Evolutionary conservation across 495 filamentous ascomycete genomes (phyloP).

Genomic region (Xylaria bambusicola): DNA sequence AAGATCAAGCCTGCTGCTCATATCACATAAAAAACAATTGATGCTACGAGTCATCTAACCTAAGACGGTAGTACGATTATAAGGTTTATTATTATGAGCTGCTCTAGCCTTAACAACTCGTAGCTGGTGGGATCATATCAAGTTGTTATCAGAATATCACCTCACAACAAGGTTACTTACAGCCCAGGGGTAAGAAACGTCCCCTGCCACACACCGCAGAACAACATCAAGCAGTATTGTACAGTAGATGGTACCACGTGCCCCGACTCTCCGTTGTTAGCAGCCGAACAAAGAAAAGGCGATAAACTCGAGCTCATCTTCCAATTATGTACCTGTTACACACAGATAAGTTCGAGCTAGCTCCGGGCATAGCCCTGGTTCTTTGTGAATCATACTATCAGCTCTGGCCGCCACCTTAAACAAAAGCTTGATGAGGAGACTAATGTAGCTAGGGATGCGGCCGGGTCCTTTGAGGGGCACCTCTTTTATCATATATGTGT

Average conservation of each 20-base stretch:
- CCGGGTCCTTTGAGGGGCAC: too few relatives aligned
- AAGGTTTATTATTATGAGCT: slow-evolving; percentile 1
- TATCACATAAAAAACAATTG: too few relatives aligned
- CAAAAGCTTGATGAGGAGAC: too few relatives aligned
- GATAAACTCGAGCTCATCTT: neutral
- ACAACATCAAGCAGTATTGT: neutral
- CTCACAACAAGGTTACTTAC: too few relatives aligned
- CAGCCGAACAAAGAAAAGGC: neutral
- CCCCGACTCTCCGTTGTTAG: neutral
- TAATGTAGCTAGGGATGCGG: too few relatives aligned
- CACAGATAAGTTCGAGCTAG: neutral
- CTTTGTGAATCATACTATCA: neutral
- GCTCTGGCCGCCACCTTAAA: neutral
- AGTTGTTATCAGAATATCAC: slow-evolving; percentile 14
- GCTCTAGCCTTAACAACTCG: slow-evolving; percentile 10
- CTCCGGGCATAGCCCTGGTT: neutral
- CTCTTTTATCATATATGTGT: neutral
- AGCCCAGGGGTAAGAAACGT: too few relatives aligned
- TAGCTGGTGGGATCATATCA: slow-evolving; percentile 14
- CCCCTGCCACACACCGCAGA: neutral
- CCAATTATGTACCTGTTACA: neutral
- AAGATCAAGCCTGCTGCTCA: too few relatives aligned
- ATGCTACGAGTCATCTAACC: neutral
- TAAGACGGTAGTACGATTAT: neutral
- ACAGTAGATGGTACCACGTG: slow-evolving; percentile 10